A percentile compares a stretch with the other conserved stretches of the same genome.
Evolutionary conservation across 2,329 filamentous ascomycete genomes (phyloP).

Genomic region (Trichoderma sp.): DNA sequence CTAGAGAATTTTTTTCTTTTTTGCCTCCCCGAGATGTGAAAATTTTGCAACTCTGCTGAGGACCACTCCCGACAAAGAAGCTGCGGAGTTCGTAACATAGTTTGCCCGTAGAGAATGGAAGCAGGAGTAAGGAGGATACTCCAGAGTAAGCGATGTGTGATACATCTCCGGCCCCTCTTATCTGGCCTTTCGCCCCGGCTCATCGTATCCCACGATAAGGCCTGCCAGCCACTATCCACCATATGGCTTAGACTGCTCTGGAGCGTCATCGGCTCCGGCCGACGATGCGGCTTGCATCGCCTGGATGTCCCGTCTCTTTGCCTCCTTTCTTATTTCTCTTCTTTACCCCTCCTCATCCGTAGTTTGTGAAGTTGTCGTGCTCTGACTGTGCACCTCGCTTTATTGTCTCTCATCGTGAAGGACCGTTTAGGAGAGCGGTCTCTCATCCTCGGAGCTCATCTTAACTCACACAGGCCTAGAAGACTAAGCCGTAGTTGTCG

Average conservation of each 20-base stretch:
- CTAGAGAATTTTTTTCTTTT: background rate
- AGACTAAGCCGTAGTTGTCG: conserved; percentile 10
- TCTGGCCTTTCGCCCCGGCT: background rate
- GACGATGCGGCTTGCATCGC: conserved; percentile 13
- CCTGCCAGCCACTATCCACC: conserved; percentile 16
- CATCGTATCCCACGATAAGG: conserved; percentile 17
- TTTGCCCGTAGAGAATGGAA: background rate
- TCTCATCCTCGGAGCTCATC: background rate
- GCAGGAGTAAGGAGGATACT: background rate
- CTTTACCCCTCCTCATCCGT: background rate
- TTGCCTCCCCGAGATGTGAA: background rate
- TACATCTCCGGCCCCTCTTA: background rate
- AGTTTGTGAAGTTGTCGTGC: background rate
- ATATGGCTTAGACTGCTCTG: conserved; percentile 10
- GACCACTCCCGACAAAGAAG: background rate
- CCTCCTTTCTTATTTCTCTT: background rate
- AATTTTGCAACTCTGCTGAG: background rate
- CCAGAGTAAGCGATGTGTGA: background rate
- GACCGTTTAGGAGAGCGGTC: background rate
- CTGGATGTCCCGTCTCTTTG: background rate
- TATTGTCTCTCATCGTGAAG: background rate
- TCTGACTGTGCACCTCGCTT: conserved; percentile 8
- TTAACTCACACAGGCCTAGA: background rate
- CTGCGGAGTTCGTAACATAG: background rate
- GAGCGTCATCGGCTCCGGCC: conserved; percentile 17